phyloP scores from a whole-genome alignment of 2,329 filamentous ascomycete genomes.

The Monosporascus sp. region DNA sequence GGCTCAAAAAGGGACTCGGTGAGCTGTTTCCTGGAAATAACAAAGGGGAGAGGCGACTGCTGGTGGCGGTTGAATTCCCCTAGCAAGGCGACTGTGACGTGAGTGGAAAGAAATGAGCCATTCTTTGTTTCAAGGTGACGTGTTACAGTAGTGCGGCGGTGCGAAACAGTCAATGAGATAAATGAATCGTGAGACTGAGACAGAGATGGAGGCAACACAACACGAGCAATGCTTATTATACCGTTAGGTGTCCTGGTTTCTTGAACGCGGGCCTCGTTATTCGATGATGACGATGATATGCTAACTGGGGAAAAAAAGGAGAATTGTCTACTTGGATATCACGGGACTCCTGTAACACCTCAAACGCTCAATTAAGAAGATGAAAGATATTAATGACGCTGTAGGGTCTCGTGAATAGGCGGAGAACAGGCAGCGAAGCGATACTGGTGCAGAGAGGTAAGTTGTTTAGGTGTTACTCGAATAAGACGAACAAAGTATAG shows the following conservation, averaged over 20 bases:
- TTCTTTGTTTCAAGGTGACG: background rate
- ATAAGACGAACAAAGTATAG: background rate
- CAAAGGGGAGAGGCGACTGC: background rate
- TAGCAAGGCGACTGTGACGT: background rate
- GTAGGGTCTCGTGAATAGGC: background rate
- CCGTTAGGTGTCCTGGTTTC: background rate
- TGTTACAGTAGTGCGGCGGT: background rate
- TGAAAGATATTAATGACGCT: background rate
- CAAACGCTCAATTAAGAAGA: background rate
- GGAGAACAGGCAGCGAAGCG: background rate
- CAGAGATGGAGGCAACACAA: background rate
- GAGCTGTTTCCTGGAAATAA: background rate
- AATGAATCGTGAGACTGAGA: background rate
- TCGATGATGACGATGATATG: too few species aligned
- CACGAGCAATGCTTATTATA: background rate
- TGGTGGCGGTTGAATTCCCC: background rate
- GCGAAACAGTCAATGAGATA: background rate
- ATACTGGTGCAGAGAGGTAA: background rate
- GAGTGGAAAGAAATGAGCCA: background rate
- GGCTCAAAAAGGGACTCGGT: background rate
- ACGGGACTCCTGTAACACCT: background rate
- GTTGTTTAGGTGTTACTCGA: background rate
- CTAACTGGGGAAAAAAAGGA: background rate
- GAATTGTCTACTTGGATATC: background rate
- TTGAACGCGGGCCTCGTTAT: too few species aligned